Evolutionary conservation across 2,329 filamentous ascomycete species (phyloP).

Genomic region (Trichoderma koningiopsis): DNA sequence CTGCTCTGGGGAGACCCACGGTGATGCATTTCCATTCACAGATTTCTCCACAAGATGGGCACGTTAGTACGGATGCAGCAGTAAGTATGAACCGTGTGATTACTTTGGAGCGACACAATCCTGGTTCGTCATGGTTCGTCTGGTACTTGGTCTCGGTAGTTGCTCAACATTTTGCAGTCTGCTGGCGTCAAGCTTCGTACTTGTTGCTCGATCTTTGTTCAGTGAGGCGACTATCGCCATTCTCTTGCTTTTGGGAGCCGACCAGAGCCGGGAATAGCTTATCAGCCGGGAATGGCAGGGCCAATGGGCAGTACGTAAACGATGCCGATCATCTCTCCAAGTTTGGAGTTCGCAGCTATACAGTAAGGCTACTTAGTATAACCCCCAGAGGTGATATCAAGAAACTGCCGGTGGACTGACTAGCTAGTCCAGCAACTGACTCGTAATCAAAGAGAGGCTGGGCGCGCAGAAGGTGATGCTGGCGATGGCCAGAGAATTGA

Average conservation of each 20-base stretch:
- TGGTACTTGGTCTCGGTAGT: slow-evolving; percentile 5
- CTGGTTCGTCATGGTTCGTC: background rate
- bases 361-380: background rate
- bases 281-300: background rate
- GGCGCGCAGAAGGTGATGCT: background rate
- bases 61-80: background rate
- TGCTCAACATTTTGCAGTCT: background rate
- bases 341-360: background rate
- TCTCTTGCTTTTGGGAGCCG: background rate
- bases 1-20: slow-evolving; percentile 8
- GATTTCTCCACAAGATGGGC: slow-evolving; percentile 6
- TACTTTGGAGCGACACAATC: background rate
- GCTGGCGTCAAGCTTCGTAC: slow-evolving; percentile 4
- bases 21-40: background rate
- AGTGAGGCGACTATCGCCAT: background rate
- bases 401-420: background rate
- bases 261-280: background rate
- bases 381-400: background rate
- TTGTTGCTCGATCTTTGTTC: background rate
- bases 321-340: background rate
- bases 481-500: background rate
- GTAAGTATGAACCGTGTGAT: background rate
- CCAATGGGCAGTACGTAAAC: background rate
- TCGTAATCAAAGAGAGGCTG: background rate
- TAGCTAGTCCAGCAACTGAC: background rate